phyloP scores from a whole-genome alignment of 1,139 yeast genomes.

The Nakaseomyces uthaithaninus region DNA sequence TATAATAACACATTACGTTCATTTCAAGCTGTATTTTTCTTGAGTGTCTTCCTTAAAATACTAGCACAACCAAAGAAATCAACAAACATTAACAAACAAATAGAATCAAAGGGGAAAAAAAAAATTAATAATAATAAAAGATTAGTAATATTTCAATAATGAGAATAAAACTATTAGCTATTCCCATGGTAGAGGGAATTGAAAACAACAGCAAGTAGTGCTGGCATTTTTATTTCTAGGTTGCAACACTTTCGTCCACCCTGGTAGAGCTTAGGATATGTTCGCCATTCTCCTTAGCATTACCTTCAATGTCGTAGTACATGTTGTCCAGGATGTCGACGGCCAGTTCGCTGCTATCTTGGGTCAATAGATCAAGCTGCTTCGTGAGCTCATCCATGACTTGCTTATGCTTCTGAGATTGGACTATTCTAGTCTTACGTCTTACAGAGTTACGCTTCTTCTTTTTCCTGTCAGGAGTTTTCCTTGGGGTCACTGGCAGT shows the following conservation, averaged over 20 bases:
- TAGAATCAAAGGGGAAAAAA: no score
- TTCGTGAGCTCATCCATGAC: slow-evolving; percentile 5
- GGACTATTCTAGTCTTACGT: neutral
- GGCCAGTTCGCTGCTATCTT: slow-evolving; percentile 2
- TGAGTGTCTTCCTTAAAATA: no score
- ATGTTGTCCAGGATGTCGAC: neutral
- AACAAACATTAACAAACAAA: no score
- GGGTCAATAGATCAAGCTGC: slow-evolving; percentile 2
- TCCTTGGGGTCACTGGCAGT: slow-evolving; percentile 1
- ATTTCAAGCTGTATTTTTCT: no score
- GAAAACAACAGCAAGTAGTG: no score
- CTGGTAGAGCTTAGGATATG: neutral
- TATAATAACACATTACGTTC: no score
- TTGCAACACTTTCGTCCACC: neutral
- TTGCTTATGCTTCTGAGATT: slow-evolving; percentile 4
- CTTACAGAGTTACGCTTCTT: slow-evolving; percentile 1
- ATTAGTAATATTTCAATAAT: no score
- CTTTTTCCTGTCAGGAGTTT: neutral
- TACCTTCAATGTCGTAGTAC: neutral
- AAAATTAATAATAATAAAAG: no score
- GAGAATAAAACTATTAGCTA: no score
- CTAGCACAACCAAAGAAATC: no score
- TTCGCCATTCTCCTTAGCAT: neutral
- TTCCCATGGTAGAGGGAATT: neutral
- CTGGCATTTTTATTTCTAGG: no score